Evolutionary conservation across 116 monocot genomes (phyloP).

Genomic region (Phalaenopsis hybrid): DNA sequence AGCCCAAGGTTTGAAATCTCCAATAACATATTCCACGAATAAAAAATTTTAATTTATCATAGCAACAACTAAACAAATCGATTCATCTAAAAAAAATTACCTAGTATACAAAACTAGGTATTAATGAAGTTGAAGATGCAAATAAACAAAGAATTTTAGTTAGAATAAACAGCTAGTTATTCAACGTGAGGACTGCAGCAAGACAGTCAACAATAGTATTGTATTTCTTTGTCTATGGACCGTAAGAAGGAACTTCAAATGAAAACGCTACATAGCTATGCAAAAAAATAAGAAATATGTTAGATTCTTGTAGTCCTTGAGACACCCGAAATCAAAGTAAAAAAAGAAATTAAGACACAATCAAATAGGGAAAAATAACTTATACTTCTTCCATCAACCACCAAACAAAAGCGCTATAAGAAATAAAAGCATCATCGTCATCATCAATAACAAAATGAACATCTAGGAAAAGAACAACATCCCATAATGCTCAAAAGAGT

Average conservation of each 20-base stretch:
- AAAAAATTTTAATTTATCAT: too few relatives aligned
- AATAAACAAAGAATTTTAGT: background rate
- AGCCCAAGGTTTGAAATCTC: too few relatives aligned
- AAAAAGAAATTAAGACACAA: background rate
- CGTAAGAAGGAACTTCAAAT: background rate
- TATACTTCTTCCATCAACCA: background rate
- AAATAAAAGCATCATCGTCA: background rate
- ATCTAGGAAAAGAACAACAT: background rate
- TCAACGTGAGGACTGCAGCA: background rate
- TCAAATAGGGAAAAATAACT: background rate
- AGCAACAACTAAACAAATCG: too few relatives aligned
- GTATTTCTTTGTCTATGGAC: too few relatives aligned
- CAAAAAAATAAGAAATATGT: background rate
- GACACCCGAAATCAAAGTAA: background rate
- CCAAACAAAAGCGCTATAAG: background rate
- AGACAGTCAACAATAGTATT: too few relatives aligned
- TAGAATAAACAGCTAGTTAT: background rate
- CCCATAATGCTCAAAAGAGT: background rate
- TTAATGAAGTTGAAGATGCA: background rate
- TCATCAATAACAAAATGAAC: background rate
- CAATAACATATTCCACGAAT: too few relatives aligned
- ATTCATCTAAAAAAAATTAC: background rate
- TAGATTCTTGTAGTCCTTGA: background rate
- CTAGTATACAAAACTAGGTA: background rate
- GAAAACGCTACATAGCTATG: too few relatives aligned